Conservation (phyloP, 345 rosid species). For the Combretum micranthum region DNA sequence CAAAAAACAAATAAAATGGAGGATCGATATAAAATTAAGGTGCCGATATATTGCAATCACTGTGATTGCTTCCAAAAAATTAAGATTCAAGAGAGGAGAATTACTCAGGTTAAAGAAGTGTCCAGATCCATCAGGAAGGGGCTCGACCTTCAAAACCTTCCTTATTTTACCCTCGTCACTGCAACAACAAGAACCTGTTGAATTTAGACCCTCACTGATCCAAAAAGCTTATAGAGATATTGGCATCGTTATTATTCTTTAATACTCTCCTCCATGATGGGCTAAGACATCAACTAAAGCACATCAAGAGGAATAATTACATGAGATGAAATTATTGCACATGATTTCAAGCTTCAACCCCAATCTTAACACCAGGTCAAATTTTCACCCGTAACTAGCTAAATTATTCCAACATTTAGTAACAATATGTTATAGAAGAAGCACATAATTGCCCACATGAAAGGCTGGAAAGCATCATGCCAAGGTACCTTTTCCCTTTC, state of each 20-base stretch:
- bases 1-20: no score
- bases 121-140: constrained; percentile 91
- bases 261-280: no score
- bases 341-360: no score
- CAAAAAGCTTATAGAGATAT: not conserved
- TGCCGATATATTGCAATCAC: not conserved
- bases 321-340: no score
- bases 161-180: constrained; percentile 93
- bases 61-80: not conserved
- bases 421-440: not conserved
- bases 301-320: no score
- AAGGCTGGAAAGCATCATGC: not conserved
- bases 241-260: no score
- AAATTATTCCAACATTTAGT: not conserved
- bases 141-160: constrained; percentile 90
- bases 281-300: no score
- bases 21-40: not conserved
- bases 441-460: not conserved
- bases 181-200: constrained; percentile 10
- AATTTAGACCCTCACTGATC: not conserved
- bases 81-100: constrained; percentile 10
- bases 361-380: no score
- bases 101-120: constrained; percentile 92
- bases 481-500: constrained; percentile 69
- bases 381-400: no score